Evolutionary conservation across 2,329 filamentous ascomycete genomes (phyloP).

Genomic region (Colletotrichum sojae): DNA sequence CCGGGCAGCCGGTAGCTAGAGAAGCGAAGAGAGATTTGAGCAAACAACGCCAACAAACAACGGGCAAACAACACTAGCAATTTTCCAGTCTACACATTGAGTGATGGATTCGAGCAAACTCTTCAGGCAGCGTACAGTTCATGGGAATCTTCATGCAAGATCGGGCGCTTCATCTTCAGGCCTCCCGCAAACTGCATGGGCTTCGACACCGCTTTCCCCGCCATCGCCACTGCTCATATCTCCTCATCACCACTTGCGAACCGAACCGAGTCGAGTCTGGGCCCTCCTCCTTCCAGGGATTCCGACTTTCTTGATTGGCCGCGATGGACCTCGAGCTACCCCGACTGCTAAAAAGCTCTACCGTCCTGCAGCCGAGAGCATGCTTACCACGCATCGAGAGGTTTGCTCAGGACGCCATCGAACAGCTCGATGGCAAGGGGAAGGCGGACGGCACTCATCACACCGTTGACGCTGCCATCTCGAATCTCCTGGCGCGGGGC

Average conservation of each 20-base stretch:
- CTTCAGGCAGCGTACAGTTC: not conserved
- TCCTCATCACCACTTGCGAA: not conserved
- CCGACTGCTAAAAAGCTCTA: slow-evolving; percentile 12
- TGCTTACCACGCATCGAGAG: not conserved
- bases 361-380: slow-evolving; percentile 7
- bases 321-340: slow-evolving; percentile 2
- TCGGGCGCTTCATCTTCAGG: not conserved
- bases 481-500: slow-evolving; percentile 2
- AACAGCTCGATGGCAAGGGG: slow-evolving; percentile 12
- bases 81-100: not conserved
- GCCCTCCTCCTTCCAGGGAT: not conserved
- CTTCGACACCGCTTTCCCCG: not conserved
- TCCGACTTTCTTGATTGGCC: slow-evolving; percentile 9
- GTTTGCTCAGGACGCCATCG: slow-evolving; percentile 3
- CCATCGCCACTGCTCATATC: not conserved
- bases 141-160: not conserved
- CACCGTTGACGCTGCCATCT: slow-evolving; percentile 12
- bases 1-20: slow-evolving; percentile 16
- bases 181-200: not conserved
- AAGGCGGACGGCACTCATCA: slow-evolving; percentile 2
- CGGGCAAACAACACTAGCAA: slow-evolving; percentile 19
- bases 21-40: slow-evolving; percentile 6
- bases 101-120: not conserved
- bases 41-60: slow-evolving; percentile 16
- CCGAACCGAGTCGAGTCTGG: not conserved